These are phyloP conservation scores for Penicillium verrucosum DNA, from an alignment of 2,329 filamentous ascomycete genomes.

Conservation along the genomic window DNA sequence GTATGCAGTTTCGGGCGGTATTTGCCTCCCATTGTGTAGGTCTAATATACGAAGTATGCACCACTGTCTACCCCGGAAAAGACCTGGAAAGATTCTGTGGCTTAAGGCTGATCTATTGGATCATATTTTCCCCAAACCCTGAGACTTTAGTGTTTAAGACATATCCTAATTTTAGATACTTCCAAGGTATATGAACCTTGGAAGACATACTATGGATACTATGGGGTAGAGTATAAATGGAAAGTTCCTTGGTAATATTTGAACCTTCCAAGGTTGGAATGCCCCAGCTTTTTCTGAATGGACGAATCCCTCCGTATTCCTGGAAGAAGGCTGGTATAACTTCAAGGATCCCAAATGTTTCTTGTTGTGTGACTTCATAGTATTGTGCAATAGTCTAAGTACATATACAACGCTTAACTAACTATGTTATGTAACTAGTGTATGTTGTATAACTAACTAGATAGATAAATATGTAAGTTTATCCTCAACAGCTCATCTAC, in stretches of 20 bases:
- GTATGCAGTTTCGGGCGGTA: neutral
- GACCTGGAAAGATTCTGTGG: neutral
- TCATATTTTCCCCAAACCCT: neutral
- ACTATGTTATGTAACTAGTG: too few species aligned
- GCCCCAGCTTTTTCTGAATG: constrained; percentile 2
- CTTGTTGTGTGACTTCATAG: too few species aligned
- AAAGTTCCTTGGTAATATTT: too few species aligned
- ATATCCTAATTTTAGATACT: neutral
- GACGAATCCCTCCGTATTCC: neutral
- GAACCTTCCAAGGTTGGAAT: neutral
- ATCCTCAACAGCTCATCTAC: neutral
- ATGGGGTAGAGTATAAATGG: too few species aligned
- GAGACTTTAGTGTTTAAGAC: constrained; percentile 6
- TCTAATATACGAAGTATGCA: neutral
- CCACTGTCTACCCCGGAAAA: neutral
- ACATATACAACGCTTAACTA: too few species aligned
- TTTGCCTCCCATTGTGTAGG: neutral
- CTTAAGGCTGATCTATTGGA: neutral
- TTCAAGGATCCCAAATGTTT: too few species aligned
- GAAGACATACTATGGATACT: neutral
- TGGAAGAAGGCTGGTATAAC: too few species aligned
- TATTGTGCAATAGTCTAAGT: too few species aligned
- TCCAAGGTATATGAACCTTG: neutral
- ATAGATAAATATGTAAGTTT: too few species aligned
- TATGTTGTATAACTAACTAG: too few species aligned